Conservation (phyloP, 2,329 filamentous ascomycete species). For the Ilyonectria destructans region DNA sequence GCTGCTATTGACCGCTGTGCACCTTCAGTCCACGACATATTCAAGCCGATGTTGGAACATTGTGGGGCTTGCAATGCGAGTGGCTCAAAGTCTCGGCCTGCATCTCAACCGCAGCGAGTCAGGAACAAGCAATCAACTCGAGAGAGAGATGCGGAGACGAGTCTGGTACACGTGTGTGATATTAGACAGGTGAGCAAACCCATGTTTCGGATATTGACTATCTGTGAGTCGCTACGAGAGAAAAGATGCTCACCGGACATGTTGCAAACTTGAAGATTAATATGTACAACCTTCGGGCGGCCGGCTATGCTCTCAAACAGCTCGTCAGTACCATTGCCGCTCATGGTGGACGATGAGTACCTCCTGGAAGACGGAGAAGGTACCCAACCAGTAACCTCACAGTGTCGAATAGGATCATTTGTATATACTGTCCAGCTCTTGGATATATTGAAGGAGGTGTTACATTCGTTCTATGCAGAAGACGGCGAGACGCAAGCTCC, state of each 20-base stretch:
- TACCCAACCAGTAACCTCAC: constrained; percentile 1
- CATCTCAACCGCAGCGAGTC: constrained; percentile 4
- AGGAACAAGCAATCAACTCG: background rate
- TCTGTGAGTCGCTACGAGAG: background rate
- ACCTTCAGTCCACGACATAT: constrained; percentile 14
- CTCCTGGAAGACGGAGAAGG: constrained; percentile 20
- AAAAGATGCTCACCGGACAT: background rate
- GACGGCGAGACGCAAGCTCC: background rate
- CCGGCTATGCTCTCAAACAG: constrained; percentile 12
- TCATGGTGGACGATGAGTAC: constrained; percentile 13
- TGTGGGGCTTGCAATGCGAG: constrained; percentile 10
- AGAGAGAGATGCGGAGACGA: constrained; percentile 13
- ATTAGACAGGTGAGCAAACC: constrained; percentile 8
- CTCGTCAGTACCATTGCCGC: constrained; percentile 5
- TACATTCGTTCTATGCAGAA: constrained; percentile 3
- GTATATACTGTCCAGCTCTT: constrained; percentile 6
- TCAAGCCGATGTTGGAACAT: constrained; percentile 17
- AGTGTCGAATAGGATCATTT: constrained; percentile 10
- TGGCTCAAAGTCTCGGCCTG: constrained; percentile 15
- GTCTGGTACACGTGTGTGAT: constrained; percentile 15
- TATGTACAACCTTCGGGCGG: constrained; percentile 13
- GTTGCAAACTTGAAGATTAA: constrained; percentile 1
- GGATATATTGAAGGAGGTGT: constrained; percentile 6
- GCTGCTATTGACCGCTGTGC: constrained; percentile 8
- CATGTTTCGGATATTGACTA: background rate